Evolutionary conservation across 1,284 basidiomycete genomes (phyloP), one percentile per base, ranked within the genome.

Genomic region (Neolentinus lepideus): DNA sequence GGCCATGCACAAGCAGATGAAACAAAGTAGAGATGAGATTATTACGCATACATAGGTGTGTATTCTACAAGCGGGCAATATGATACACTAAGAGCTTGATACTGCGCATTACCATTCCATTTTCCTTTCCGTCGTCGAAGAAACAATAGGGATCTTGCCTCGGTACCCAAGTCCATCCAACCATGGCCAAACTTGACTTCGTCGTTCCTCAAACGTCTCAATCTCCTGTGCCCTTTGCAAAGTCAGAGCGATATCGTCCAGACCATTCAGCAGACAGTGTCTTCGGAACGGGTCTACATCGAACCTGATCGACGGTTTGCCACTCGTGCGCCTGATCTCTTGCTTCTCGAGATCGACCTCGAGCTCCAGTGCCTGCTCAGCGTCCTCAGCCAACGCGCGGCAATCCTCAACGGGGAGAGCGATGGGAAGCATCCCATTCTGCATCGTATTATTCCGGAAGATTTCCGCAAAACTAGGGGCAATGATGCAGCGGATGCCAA

Each of bases 381-480:
- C 94, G 66, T 97, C 94, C 63, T 84, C 78, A 53, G 90, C 88
- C 56, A 98, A 76, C 35, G 76, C 77, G 54, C 76, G 78, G 68
- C 94, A 93, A 59, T 92, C 82, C 45, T 81, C 85, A 62, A 85
- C 79, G n/a, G 93, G 76, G 16, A 98, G 76, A 8, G 77, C 71
- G 54, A 98, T 78, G 16, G 94, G 92, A 47, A 98, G 79, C 91
- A 97, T 95, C 56, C 95, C 94, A 70, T 98, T 97, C 72, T 97
- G 95, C 88, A 95, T 92, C 60, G 89, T 84, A 71, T 95, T 94
- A 70, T 83, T 94, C 61, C 81, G 80, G 84, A 96, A 96, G 66
- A 98, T 98, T 64, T 98, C 95, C 36, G 92, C 94, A 66, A 96
- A 96, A 65, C 90, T 94, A 2, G 92, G 93, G 0, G 94, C 92